These are phyloP conservation scores for Hyaloscypha variabilis DNA, from an alignment of 495 filamentous ascomycete species.

Conservation along the genomic window DNA sequence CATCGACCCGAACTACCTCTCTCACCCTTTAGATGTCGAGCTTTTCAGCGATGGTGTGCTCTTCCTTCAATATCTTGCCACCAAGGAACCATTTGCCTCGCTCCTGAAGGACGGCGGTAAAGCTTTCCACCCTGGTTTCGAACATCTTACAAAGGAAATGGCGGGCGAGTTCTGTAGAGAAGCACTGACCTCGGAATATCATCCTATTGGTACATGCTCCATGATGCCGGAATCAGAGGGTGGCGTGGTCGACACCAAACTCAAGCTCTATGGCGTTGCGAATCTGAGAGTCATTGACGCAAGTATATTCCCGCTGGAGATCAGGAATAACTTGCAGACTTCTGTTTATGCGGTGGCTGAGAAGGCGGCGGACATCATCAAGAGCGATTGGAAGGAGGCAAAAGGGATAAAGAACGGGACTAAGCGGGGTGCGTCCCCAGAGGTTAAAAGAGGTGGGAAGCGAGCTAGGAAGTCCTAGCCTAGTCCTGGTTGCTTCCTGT, in stretches of 20 bases:
- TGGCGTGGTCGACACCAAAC: conserved; percentile 53
- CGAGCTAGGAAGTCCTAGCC: conserved; percentile 3
- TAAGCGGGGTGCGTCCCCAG: neutral
- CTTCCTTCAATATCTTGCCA: conserved; percentile 42
- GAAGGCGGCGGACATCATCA: conserved; percentile 55
- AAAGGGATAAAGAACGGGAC: neutral
- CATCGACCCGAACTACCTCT: conserved; percentile 58
- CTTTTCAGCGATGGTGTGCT: conserved; percentile 45
- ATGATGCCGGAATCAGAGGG: conserved; percentile 36
- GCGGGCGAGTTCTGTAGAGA: conserved; percentile 4
- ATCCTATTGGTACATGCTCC: conserved; percentile 40
- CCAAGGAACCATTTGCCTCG: conserved; percentile 22
- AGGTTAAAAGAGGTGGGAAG: conserved; percentile 1
- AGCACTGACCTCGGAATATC: conserved; percentile 8
- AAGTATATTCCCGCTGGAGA: conserved; percentile 52
- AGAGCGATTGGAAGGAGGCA: conserved; percentile 30
- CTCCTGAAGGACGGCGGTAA: conserved; percentile 10
- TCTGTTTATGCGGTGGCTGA: conserved; percentile 58
- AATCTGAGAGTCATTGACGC: conserved; percentile 56
- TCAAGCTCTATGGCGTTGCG: conserved; percentile 54
- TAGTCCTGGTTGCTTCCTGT: neutral
- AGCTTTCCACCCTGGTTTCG: neutral
- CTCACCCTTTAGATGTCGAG: conserved; percentile 52
- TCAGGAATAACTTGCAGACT: conserved; percentile 50
- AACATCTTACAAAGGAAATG: neutral